These are phyloP conservation scores for Populus hybrid DNA, from an alignment of 441 rosid genomes.

Conservation along the genomic window DNA sequence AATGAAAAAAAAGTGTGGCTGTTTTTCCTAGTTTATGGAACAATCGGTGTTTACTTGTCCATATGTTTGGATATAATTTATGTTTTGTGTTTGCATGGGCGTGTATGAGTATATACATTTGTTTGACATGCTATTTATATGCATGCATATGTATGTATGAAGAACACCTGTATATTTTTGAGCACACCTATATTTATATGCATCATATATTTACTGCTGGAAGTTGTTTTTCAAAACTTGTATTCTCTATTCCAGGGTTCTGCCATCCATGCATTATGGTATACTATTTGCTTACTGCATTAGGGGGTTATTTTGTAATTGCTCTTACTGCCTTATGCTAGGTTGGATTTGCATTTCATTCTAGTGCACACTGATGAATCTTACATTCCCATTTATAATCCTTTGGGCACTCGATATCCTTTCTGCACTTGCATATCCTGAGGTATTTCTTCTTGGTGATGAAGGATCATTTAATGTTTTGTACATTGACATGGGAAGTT, in stretches of 20 bases:
- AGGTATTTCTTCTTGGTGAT: too few species aligned
- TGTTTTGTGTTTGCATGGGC: neutral
- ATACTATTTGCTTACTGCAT: too few species aligned
- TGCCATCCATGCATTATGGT: neutral
- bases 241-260: neutral
- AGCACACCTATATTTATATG: neutral
- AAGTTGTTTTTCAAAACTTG: neutral
- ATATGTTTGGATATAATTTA: neutral
- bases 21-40: slow-evolving; percentile 8
- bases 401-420: neutral
- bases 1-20: neutral
- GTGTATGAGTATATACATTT: neutral
- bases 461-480: neutral
- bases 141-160: neutral
- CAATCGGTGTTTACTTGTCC: neutral
- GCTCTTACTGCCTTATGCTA: neutral
- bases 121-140: neutral
- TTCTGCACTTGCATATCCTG: neutral
- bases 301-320: neutral
- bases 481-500: neutral
- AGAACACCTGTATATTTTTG: neutral
- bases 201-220: neutral
- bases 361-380: neutral
- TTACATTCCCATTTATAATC: neutral
- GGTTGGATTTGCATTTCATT: neutral